A percentile compares a stretch with the other conserved stretches of the same genome.
phyloP scores from a whole-genome alignment of 768 basidiomycete species.

The Tremella yokohamensis region DNA sequence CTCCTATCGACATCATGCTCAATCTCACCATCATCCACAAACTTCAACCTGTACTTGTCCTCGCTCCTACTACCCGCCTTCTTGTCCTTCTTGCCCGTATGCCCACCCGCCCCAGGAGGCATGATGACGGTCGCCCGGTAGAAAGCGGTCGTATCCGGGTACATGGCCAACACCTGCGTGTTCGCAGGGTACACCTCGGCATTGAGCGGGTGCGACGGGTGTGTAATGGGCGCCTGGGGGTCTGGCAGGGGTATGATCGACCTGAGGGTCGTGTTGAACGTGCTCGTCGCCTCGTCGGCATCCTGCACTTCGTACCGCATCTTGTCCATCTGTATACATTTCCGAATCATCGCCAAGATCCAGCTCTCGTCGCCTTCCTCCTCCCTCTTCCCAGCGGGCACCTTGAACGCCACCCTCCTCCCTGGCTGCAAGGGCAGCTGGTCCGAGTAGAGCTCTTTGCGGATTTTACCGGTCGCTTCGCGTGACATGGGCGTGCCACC shows the following conservation, averaged over 20 bases:
- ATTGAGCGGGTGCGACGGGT: constrained; percentile 48
- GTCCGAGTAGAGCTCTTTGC: constrained; percentile 40
- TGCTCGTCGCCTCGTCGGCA: constrained; percentile 49
- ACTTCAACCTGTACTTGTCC: constrained; percentile 39
- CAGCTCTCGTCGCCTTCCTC: constrained; percentile 44
- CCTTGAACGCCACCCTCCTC: constrained; percentile 50
- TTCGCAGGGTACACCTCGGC: constrained; percentile 45
- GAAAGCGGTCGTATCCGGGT: constrained; percentile 54
- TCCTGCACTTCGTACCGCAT: constrained; percentile 53
- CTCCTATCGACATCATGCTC: constrained; percentile 31
- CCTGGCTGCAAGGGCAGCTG: constrained; percentile 52
- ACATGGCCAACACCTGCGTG: constrained; percentile 51
- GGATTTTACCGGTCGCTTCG: constrained; percentile 28
- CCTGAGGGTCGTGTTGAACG: constrained; percentile 52
- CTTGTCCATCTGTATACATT: constrained; percentile 48
- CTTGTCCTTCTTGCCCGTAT: constrained; percentile 21
- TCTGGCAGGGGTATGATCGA: constrained; percentile 53
- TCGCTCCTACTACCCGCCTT: constrained; percentile 14
- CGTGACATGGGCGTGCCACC: constrained; percentile 19
- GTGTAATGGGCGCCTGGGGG: constrained; percentile 30
- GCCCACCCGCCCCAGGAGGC: constrained; percentile 29
- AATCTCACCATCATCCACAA: constrained; percentile 47
- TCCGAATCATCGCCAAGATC: constrained; percentile 52
- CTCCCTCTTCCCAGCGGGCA: constrained; percentile 20
- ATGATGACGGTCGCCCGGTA: constrained; percentile 51